Base-by-base conservation (phyloP, 2,329 filamentous ascomycete genomes). In the Phyllosticta citrichinensis region DNA sequence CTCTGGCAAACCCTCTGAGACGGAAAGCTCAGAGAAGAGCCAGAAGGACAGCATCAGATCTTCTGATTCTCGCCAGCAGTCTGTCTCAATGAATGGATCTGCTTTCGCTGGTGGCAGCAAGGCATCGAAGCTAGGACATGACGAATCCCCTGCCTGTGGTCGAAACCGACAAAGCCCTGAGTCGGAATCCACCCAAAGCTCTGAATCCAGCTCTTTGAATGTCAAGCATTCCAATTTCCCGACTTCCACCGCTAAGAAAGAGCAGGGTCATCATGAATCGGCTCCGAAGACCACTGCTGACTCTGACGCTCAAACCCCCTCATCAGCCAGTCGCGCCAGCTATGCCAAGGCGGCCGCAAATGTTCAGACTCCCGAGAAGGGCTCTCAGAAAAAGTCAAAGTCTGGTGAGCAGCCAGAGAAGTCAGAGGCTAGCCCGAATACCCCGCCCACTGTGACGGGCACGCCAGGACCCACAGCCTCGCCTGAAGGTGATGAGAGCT, bases 401-500 rank as follows among this genome's bases (percentile, higher is more conserved):
- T 19, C 53, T 20, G 53, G 51, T n/a, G 5, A 9, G 6, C 50
- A 40, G 35, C 30, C 58, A 8, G 58, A 52, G 6, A 51, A 51
- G n/a, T 51, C 40, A 14, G 14, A 35, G 40, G 40, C 25, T 4
- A 47, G 12, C 3, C 40, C 35, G 22, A 24, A 19, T 25, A 56
- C 58, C 12, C 58, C 35, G 6, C 2, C n/a, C 8, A 60, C 9
- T 9, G 6, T 11, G 10, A 56, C 5, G 9, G 12, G 5, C 6
- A 25, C 12, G 5, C 17, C n/a, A 20, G 58, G 14, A 19, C 17
- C 17, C 14, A 47, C 30, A 10, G 53, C 51, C 10, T 19, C 58
- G 8, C 52, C 58, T 2, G 58, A 60, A 6, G 55, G 55, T 20
- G 58, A 60, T 19, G 58, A 60, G 25, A 60, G 58, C 52, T 60